These are phyloP conservation scores for Claviceps purpurea DNA, from an alignment of 2,329 filamentous ascomycete genomes.

Conservation along the genomic window DNA sequence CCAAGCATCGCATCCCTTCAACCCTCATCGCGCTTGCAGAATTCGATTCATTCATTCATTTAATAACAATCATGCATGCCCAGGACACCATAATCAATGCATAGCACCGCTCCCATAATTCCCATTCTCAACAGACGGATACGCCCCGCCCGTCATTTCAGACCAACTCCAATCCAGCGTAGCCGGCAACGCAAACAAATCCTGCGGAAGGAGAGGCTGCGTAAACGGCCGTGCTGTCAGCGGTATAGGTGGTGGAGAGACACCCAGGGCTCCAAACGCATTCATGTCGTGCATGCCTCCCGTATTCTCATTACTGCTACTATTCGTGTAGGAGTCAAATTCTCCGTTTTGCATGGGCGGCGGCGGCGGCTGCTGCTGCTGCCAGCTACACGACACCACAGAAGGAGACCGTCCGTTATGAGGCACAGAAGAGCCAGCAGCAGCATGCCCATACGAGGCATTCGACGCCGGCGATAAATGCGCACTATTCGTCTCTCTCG, in stretches of 20 bases:
- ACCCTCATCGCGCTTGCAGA: too few species aligned
- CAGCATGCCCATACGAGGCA: slow-evolving; percentile 11
- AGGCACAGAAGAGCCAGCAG: slow-evolving; percentile 15
- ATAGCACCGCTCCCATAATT: slow-evolving; percentile 19
- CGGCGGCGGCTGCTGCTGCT: slow-evolving; percentile 34
- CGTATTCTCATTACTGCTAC: neutral
- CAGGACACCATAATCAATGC: neutral
- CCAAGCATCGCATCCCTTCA: too few species aligned
- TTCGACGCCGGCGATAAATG: slow-evolving; percentile 17
- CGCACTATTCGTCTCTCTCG: slow-evolving; percentile 7
- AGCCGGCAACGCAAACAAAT: slow-evolving; percentile 93
- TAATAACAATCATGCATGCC: too few species aligned
- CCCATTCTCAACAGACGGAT: slow-evolving; percentile 51
- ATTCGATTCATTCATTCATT: too few species aligned
- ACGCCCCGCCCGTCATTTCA: slow-evolving; percentile 52
- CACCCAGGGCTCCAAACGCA: slow-evolving; percentile 24
- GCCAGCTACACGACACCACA: slow-evolving; percentile 24
- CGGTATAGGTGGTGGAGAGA: slow-evolving; percentile 7
- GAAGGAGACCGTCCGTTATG: slow-evolving; percentile 31
- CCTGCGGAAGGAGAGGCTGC: slow-evolving; percentile 81
- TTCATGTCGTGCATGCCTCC: slow-evolving; percentile 21
- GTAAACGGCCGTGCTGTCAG: slow-evolving; percentile 40
- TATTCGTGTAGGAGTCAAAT: slow-evolving; percentile 25
- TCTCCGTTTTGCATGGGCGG: slow-evolving; percentile 23
- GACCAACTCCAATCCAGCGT: slow-evolving; percentile 82